Conservation (phyloP, 768 basidiomycete species). For the Dentipellis sp. region DNA sequence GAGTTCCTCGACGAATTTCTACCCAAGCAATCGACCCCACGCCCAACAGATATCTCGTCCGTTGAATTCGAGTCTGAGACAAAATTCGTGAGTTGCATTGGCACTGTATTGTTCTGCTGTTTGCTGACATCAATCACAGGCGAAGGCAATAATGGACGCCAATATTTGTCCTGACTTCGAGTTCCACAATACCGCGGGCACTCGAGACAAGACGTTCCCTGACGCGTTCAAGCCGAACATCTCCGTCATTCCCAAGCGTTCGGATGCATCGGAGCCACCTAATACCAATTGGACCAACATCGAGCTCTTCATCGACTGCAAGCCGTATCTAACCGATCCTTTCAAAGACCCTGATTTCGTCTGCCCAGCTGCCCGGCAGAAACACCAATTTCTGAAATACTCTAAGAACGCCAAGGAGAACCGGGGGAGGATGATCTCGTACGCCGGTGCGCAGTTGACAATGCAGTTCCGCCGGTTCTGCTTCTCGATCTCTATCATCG, state of each 20-base stretch:
- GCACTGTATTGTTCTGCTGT: not conserved
- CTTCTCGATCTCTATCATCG: not conserved
- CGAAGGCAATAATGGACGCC: not conserved
- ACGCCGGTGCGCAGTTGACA: not conserved
- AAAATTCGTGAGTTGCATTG: not conserved
- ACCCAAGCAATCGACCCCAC: not conserved
- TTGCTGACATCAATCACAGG: not conserved
- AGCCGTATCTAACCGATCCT: not conserved
- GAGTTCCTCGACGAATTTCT: not conserved
- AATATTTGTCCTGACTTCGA: not conserved
- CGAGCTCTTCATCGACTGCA: not conserved
- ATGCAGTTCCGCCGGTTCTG: not conserved
- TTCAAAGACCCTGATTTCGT: not conserved
- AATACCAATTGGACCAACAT: not conserved
- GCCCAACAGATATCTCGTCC: not conserved
- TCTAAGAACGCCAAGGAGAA: not conserved
- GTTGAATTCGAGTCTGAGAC: not conserved
- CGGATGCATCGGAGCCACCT: not conserved
- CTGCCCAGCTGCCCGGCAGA: not conserved
- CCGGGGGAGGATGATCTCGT: not conserved
- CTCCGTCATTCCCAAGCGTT: not conserved
- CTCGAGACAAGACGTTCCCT: not conserved
- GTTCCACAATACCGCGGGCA: not conserved
- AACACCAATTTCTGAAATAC: not conserved
- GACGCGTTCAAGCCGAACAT: not conserved